Evolutionary conservation across 371 early-diverging fungal species (phyloP), one percentile per base, ranked within the genome.

Genomic region (Polyrhizophydium stewartii): DNA sequence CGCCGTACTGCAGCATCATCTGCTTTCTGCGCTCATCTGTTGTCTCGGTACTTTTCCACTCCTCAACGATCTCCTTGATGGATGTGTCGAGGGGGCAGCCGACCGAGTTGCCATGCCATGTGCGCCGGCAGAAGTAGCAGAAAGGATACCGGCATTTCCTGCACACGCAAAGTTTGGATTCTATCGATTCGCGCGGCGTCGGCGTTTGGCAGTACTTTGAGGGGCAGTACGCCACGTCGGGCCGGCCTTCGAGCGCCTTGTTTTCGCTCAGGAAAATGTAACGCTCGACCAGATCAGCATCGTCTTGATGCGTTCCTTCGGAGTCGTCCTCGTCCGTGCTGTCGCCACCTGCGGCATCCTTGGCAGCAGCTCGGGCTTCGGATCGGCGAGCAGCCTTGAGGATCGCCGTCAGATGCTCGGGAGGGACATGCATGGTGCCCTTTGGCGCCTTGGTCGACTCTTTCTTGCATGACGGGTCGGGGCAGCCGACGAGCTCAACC

Each of bases 31-130:
- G 3, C 27, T 5, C 58, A 28, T 5, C 27, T 12, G 32, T 37
- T 30, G 19, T 21, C 53, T 9, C 28, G 38, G 31, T 31, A 10
- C 27, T 41, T 56, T 74, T 73, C 41, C 64, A 50, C 37, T 55
- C 43, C 28, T 69, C 62, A 2, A 74, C 53, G 1, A n/a, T n/a
- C n/a, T n/a, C n/a, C n/a, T 16, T 25, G 25, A 50, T 38, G 10
- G 51, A 3, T 55, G 65, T 61, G 3, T 40, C 49, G 24, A 72
- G 56, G 24, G 58, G 55, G 60, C 80, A 79, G 46, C 56, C 68
- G 27, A 63, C 59, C 32, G 63, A 62, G 46, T 63, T 47, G 10
- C 81, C 81, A 59, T 80, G 81, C 78, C 78, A 80, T 1, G 64
- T 58, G 5, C 67, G 51, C 32, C 56, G 30, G 47, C 77, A 80